Conservation (phyloP, 345 rosid genomes). For the Psidium friedrichsthalianum region DNA sequence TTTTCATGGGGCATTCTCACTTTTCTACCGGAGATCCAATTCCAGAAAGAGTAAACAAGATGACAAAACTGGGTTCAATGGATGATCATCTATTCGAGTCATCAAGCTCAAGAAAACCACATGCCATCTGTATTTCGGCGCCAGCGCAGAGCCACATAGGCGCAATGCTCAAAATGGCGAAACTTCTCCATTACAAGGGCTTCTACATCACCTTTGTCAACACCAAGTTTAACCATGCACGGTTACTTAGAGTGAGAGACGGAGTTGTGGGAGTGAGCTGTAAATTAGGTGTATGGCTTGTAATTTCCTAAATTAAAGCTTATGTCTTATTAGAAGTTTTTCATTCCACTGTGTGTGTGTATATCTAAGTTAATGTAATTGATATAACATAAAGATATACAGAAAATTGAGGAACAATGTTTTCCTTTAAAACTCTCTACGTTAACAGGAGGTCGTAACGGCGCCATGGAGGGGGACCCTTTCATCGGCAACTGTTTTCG, state of each 20-base stretch:
- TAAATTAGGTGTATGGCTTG: too few relatives aligned
- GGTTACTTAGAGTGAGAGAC: slow-evolving; percentile 1
- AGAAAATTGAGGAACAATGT: too few relatives aligned
- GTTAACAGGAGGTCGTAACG: neutral
- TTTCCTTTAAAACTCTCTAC: too few relatives aligned
- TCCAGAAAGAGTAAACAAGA: neutral
- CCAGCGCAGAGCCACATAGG: slow-evolving; percentile 12
- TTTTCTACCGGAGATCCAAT: neutral
- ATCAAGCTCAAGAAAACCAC: neutral
- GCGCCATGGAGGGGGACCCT: neutral
- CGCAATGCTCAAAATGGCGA: slow-evolving; percentile 7
- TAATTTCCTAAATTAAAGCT: too few relatives aligned
- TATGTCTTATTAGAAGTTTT: too few relatives aligned
- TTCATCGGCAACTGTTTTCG: neutral
- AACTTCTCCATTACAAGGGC: slow-evolving; percentile 12
- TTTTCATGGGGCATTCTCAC: neutral
- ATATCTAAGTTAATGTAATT: too few relatives aligned
- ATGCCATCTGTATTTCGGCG: slow-evolving; percentile 4
- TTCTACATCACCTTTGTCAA: slow-evolving; percentile 15
- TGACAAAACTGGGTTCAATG: neutral
- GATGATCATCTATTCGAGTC: neutral
- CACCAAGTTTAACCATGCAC: slow-evolving; percentile 9
- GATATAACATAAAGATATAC: too few relatives aligned
- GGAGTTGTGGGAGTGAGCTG: neutral
- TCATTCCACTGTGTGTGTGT: too few relatives aligned